Evolutionary conservation across 129 eudicot genomes (phyloP).

Genomic region (Lactuca sativa): DNA sequence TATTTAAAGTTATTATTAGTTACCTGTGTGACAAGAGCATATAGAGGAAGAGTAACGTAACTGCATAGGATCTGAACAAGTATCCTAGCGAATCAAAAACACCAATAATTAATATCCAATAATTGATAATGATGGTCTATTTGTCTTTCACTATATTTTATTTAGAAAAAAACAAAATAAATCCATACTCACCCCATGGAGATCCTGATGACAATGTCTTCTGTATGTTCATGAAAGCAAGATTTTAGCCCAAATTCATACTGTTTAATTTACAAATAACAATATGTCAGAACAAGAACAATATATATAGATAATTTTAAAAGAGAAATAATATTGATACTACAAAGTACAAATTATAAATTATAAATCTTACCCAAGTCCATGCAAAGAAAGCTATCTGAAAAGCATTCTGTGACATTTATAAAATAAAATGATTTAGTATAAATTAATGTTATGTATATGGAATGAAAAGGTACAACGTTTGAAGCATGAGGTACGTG

Average conservation of each 20-base stretch:
- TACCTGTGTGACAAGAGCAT: slow-evolving; percentile 82
- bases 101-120: background rate
- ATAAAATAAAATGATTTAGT: slow-evolving; percentile 11
- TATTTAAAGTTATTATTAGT: background rate
- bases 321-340: background rate
- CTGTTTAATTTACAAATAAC: slow-evolving; percentile 30
- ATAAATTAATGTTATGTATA: too few relatives aligned
- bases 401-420: slow-evolving; percentile 62
- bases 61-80: slow-evolving; percentile 63
- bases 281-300: background rate
- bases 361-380: slow-evolving; percentile 56
- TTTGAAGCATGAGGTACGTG: background rate
- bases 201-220: slow-evolving; percentile 45
- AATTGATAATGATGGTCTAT: background rate
- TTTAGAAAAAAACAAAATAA: background rate
- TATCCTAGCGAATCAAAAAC: slow-evolving; percentile 37
- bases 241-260: slow-evolving; percentile 54
- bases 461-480: background rate
- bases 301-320: background rate
- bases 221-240: slow-evolving; percentile 50
- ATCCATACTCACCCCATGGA: slow-evolving; percentile 53
- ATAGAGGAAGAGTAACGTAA: slow-evolving; percentile 85
- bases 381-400: slow-evolving; percentile 67
- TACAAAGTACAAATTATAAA: background rate
- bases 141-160: background rate